Evolutionary conservation across 208 protist genomes (phyloP), one percentile per base, ranked within the genome.

Genomic region (Acanthamoeba quina): DNA sequence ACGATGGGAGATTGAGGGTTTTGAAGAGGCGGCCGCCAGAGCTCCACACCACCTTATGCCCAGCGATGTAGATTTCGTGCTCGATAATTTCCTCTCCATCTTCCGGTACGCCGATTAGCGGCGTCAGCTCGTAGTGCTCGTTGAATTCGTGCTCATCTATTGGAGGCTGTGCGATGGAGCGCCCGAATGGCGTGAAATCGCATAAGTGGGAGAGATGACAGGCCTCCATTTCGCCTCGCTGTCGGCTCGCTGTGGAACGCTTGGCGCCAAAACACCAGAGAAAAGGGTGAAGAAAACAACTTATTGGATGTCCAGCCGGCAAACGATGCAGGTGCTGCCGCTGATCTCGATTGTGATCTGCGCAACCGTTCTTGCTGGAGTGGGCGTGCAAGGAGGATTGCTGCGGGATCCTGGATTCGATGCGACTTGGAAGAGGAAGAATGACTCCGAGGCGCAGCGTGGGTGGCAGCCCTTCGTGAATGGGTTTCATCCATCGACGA

Each of bases 381-480:
- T 41, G 47, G 47, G 13, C 47, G 54, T 60, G 54, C 54, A 60
- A 7, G 70, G 70, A n/a, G 34, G 21, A 9, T 29, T 78, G 9
- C 70, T 78, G 10, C 34, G 19, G 15, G 76, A 85, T 26, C 44
- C 76, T 26, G 76, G 76, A 24, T 85, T 85, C 24, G 76, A 85
- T 15, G 47, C 76, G n/a, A 58, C 76, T 5, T 85, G 76, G 76
- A 85, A 85, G 76, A 34, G n/a, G 11, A 24, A 34, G 34, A 85
- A 85, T 34, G 7, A 29, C 31, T 85, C 76, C 19, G 76, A n/a
- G 29, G 47, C 76, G 7, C 76, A 60, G 13, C 37, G 24, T 11
- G n/a, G 17, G 11, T 85, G 76, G 76, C 76, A 85, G 37, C 76
- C 76, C 17, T 85, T 85, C 47, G 76, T 85, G 47, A 85, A 85